Percentiles rank a stretch among this genome's conserved stretches.
Evolutionary conservation across 164 flowering plant genomes (phyloP).

Genomic region (Piper betle): DNA sequence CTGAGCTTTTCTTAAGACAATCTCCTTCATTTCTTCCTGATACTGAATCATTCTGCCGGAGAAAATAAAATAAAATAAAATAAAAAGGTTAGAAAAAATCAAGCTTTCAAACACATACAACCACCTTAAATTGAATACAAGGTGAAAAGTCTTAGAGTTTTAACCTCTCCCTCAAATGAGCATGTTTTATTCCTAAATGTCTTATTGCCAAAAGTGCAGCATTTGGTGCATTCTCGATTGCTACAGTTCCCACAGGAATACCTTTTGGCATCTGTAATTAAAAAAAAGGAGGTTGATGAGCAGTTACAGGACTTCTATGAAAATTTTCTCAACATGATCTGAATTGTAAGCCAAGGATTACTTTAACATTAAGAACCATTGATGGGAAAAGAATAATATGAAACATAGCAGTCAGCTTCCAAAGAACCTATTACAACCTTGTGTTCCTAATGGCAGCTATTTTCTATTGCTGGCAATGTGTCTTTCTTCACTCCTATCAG

Average conservation of each 20-base stretch:
- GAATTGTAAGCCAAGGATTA: too few species aligned
- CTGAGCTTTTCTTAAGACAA: slow-evolving; percentile 58
- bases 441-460: too few species aligned
- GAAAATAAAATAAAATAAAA: too few species aligned
- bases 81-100: background rate
- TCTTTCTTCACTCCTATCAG: too few species aligned
- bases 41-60: slow-evolving; percentile 63
- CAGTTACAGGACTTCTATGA: background rate
- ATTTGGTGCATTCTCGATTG: slow-evolving; percentile 81
- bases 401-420: too few species aligned
- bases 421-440: too few species aligned
- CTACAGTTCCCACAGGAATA: slow-evolving; percentile 92
- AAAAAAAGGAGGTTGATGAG: background rate
- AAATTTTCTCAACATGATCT: too few species aligned
- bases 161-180: slow-evolving; percentile 40
- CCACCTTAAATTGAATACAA: background rate
- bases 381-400: too few species aligned
- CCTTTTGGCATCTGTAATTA: slow-evolving; percentile 89
- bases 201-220: slow-evolving; percentile 84
- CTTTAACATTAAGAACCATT: too few species aligned
- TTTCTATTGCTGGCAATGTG: too few species aligned
- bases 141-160: background rate
- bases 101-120: background rate
- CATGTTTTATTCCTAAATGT: slow-evolving; percentile 35
- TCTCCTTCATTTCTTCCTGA: slow-evolving; percentile 49